phyloP scores from a whole-genome alignment of 164 flowering plant species.

The Macadamia integrifolia region DNA sequence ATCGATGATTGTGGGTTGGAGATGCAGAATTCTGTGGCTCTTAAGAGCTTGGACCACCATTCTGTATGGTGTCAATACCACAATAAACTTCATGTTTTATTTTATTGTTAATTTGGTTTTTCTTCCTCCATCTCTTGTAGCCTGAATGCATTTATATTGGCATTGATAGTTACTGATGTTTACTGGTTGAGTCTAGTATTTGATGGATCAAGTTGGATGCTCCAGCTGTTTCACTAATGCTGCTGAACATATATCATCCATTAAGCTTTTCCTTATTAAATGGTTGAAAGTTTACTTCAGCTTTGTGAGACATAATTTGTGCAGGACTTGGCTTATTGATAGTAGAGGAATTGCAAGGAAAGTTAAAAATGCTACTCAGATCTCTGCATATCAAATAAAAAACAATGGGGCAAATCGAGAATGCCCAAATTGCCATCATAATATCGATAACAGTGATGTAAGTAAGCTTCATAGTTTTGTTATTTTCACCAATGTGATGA shows the following conservation, averaged over 20 bases:
- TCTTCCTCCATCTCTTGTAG: background rate
- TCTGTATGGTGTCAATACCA: background rate
- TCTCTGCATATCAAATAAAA: conserved; percentile 36
- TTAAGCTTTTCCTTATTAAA: background rate
- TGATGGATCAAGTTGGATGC: background rate
- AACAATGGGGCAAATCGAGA: conserved; percentile 59
- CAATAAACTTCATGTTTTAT: background rate
- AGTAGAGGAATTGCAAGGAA: conserved; percentile 60
- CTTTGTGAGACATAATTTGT: background rate
- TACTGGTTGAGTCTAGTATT: background rate
- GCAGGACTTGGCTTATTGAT: conserved; percentile 75
- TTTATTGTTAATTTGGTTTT: background rate
- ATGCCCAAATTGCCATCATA: conserved; percentile 72
- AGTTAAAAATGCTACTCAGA: conserved; percentile 48
- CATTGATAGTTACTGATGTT: background rate
- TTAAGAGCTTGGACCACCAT: too few species aligned
- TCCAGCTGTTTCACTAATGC: background rate
- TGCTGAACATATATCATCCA: background rate
- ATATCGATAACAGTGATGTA: conserved; percentile 85
- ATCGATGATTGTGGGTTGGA: too few species aligned
- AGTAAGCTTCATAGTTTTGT: conserved; percentile 13
- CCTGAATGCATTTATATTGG: background rate
- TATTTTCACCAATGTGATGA: background rate
- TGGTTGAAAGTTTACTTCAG: too few species aligned
- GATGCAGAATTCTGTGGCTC: too few species aligned